These are phyloP conservation scores for Bruguiera sexangula DNA, from an alignment of 345 rosid species.

Conservation along the genomic window DNA sequence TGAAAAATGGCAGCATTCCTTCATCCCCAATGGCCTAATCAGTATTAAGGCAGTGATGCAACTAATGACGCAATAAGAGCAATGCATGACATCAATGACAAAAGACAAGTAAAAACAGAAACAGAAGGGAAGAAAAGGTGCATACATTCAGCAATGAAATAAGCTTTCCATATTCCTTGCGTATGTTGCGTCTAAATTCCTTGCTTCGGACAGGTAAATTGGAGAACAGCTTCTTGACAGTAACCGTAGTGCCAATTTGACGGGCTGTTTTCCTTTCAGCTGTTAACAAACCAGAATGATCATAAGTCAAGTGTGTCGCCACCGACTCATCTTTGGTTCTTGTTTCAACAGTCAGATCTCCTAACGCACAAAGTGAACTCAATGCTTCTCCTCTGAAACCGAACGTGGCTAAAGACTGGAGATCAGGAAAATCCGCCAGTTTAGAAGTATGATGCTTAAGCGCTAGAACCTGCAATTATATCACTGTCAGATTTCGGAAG, in stretches of 20 bases:
- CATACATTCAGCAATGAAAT: conserved; percentile 80
- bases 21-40: background rate
- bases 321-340: conserved; percentile 64
- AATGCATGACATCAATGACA: background rate
- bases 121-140: background rate
- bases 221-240: conserved; percentile 78
- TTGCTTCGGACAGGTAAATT: conserved; percentile 90
- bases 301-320: conserved; percentile 77
- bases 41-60: background rate
- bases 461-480: conserved; percentile 59
- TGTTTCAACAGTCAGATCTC: conserved; percentile 75
- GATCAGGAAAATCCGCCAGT: conserved; percentile 72
- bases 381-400: conserved; percentile 98
- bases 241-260: conserved; percentile 85
- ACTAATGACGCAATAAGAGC: background rate
- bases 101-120: conserved; percentile 1
- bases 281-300: conserved; percentile 67
- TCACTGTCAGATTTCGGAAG: background rate
- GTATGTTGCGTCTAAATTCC: conserved; percentile 87
- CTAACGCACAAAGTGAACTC: conserved; percentile 88
- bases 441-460: conserved; percentile 96
- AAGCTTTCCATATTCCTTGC: conserved; percentile 90
- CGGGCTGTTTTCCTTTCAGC: conserved; percentile 77
- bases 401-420: conserved; percentile 69
- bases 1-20: background rate